A percentile compares a stretch with the other conserved stretches of the same genome.
Conservation (phyloP, 1,284 basidiomycete genomes). For the Sphaerobolus stellatus region DNA sequence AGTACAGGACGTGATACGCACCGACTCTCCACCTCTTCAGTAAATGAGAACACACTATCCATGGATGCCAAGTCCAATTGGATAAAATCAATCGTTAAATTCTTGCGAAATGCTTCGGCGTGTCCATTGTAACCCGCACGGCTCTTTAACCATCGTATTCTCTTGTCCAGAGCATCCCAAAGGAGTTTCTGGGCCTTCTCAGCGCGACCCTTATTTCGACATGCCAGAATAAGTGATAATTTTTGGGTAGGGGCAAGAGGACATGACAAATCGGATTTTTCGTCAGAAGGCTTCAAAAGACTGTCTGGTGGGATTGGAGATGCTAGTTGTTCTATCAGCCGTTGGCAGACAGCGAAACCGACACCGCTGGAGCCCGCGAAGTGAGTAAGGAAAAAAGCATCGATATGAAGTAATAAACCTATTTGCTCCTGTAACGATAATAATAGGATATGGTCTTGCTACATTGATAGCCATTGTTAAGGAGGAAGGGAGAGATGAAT, state of each 20-base stretch:
- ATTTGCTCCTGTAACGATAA: conserved; percentile 70
- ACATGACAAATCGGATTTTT: conserved; percentile 12
- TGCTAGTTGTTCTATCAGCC: conserved; percentile 72
- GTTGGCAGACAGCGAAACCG: conserved; percentile 82
- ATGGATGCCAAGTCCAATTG: conserved; percentile 66
- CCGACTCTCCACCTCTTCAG: conserved; percentile 54
- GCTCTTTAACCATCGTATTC: conserved; percentile 40
- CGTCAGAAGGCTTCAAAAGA: neutral
- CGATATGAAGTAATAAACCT: conserved; percentile 40
- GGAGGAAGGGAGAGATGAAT: no score
- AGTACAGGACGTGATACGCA: conserved; percentile 32
- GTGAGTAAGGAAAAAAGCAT: conserved; percentile 2
- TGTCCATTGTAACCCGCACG: conserved; percentile 45
- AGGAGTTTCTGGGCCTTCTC: conserved; percentile 59
- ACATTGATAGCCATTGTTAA: neutral
- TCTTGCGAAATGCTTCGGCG: conserved; percentile 58
- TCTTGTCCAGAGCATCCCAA: conserved; percentile 51
- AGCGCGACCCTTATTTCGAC: conserved; percentile 67
- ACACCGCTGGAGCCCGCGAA: conserved; percentile 64
- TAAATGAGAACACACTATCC: conserved; percentile 64
- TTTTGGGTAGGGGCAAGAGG: conserved; percentile 41
- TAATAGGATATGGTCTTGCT: conserved; percentile 39
- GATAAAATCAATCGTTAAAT: conserved; percentile 62
- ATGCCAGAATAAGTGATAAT: conserved; percentile 82
- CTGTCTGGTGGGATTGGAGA: conserved; percentile 46